Conservation (phyloP, 805 yeast genomes). For the Wickerhamiella hasegawae region DNA sequence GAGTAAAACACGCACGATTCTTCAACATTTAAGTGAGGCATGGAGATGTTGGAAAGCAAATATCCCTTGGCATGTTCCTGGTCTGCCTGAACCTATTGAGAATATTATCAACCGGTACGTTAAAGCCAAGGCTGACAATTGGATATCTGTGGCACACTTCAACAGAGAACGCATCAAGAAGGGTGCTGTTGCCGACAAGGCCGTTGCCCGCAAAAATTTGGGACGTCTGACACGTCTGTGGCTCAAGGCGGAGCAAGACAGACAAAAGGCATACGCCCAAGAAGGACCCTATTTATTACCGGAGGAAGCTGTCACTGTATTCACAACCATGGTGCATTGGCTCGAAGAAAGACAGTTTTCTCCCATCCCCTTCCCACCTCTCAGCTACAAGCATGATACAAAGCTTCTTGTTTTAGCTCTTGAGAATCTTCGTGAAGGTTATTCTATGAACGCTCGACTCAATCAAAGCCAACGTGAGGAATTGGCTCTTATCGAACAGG, state of each 20-base stretch:
- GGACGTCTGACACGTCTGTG: constrained; percentile 86
- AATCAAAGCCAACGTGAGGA: constrained; percentile 86
- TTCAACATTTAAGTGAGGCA: constrained; percentile 93
- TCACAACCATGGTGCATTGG: constrained; percentile 84
- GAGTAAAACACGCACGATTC: constrained; percentile 66
- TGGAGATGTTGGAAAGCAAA: constrained; percentile 99
- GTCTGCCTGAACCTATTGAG: constrained; percentile 81
- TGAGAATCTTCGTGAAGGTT: constrained; percentile 72
- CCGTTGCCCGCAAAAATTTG: constrained; percentile 81
- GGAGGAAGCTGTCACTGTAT: constrained; percentile 75
- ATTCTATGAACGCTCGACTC: constrained; percentile 56
- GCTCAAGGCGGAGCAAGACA: constrained; percentile 81
- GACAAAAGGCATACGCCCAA: constrained; percentile 63
- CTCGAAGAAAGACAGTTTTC: constrained; percentile 66
- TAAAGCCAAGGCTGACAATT: constrained; percentile 90
- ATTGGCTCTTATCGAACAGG: constrained; percentile 82
- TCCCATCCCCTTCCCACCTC: constrained; percentile 88
- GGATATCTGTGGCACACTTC: constrained; percentile 86
- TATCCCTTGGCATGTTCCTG: constrained; percentile 95
- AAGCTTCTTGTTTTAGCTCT: constrained; percentile 77
- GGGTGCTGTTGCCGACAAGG: constrained; percentile 89
- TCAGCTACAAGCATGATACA: constrained; percentile 84
- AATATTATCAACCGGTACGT: constrained; percentile 76
- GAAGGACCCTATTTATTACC: constrained; percentile 82
- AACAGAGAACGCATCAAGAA: constrained; percentile 76